Conservation (phyloP, 2,329 filamentous ascomycete genomes). For the Penicillium olsonii region DNA sequence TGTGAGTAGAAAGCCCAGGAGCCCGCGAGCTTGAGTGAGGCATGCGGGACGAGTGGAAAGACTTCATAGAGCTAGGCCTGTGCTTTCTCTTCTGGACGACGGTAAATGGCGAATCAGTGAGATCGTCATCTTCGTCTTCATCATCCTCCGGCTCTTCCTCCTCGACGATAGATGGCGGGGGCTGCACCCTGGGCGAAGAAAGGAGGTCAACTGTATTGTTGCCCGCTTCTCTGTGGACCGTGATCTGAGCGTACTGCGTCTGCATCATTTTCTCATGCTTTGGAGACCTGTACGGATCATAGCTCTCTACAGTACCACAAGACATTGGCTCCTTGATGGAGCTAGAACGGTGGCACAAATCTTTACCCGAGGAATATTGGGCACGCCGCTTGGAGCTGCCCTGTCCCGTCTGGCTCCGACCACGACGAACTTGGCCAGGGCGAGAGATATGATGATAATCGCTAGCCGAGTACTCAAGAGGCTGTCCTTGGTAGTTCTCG, state of each 20-base stretch:
- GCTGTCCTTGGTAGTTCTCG: conserved; percentile 77
- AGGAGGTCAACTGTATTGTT: conserved; percentile 4
- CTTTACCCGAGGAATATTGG: conserved; percentile 58
- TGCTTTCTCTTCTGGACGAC: conserved; percentile 34
- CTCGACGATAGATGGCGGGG: conserved; percentile 23
- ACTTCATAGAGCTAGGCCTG: conserved; percentile 37
- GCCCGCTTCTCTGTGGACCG: conserved; percentile 59
- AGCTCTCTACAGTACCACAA: conserved; percentile 60
- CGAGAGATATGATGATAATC: conserved; percentile 80
- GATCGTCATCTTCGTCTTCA: conserved; percentile 7
- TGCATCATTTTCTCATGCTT: conserved; percentile 53
- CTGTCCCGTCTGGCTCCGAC: conserved; percentile 30
- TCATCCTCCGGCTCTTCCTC: conserved; percentile 22
- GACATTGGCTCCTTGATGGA: conserved; percentile 52
- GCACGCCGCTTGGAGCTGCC: conserved; percentile 49
- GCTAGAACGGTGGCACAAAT: conserved; percentile 52
- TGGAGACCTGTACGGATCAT: conserved; percentile 81
- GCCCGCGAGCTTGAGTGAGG: conserved; percentile 51
- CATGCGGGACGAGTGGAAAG: conserved; percentile 46
- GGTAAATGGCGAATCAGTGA: conserved; percentile 31
- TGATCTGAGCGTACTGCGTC: conserved; percentile 66
- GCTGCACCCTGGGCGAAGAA: conserved; percentile 11
- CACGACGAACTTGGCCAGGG: conserved; percentile 33
- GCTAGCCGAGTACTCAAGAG: conserved; percentile 80
- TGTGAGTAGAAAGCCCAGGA: conserved; percentile 39